A percentile compares a stretch with the other conserved stretches of the same genome.
Evolutionary conservation across 1,284 basidiomycete species (phyloP).

Genomic region (Baeospora myosura): DNA sequence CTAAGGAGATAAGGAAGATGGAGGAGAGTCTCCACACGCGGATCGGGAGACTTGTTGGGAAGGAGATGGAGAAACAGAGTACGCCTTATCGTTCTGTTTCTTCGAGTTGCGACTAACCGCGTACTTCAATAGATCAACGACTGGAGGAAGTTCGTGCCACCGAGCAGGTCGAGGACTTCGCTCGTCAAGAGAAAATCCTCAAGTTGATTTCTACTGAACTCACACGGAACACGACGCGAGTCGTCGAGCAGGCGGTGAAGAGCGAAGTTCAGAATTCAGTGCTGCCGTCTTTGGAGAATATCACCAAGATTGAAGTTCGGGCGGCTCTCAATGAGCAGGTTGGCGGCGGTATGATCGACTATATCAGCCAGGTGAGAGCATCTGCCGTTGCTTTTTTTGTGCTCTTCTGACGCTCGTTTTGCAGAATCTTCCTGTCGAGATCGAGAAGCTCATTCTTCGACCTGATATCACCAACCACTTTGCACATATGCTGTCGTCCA

Average conservation of each 20-base stretch:
- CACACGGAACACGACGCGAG: conserved; percentile 75
- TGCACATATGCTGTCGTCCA: conserved; percentile 59
- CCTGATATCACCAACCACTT: conserved; percentile 70
- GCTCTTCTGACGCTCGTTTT: conserved; percentile 8
- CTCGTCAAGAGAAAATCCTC: conserved; percentile 77
- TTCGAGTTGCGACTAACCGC: conserved; percentile 3
- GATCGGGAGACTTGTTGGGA: conserved; percentile 66
- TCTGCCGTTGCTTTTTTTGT: conserved; percentile 1
- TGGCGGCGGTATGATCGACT: conserved; percentile 60
- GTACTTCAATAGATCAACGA: conserved; percentile 54
- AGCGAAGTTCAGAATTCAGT: conserved; percentile 74
- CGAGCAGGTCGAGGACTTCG: conserved; percentile 71
- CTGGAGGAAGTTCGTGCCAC: conserved; percentile 70
- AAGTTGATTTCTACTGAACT: conserved; percentile 79
- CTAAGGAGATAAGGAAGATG: conserved; percentile 70
- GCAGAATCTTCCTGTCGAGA: conserved; percentile 66
- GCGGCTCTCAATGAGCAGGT: conserved; percentile 69
- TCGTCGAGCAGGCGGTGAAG: conserved; percentile 80
- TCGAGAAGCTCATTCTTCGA: conserved; percentile 69
- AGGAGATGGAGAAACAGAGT: conserved; percentile 86
- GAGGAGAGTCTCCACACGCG: conserved; percentile 72
- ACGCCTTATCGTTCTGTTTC: conserved; percentile 15
- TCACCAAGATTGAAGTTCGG: conserved; percentile 73
- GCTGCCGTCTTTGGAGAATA: conserved; percentile 68
- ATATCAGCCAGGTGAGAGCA: conserved; percentile 66